Conservation (phyloP, 176 grass and related monocot species). For the Lolium rigidum region DNA sequence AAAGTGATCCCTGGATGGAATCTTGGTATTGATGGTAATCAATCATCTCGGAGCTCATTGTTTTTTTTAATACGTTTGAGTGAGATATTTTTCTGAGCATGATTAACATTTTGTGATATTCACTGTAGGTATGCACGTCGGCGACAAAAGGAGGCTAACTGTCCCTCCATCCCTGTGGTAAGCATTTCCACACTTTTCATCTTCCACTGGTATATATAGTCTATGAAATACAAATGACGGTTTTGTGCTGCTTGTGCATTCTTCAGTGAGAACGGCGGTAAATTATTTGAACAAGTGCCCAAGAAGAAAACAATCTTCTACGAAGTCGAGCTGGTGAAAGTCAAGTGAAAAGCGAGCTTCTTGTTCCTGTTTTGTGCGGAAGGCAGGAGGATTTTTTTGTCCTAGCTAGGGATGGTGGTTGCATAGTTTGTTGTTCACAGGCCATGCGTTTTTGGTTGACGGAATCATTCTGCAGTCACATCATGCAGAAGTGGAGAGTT, state of each 20-base stretch:
- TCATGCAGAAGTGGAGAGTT: background rate
- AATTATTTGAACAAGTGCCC: constrained; percentile 48
- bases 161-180: constrained; percentile 82
- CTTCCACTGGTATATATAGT: background rate
- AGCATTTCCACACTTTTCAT: background rate
- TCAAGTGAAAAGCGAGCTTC: constrained; percentile 35
- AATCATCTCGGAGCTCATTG: constrained; percentile 16
- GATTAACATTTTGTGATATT: background rate
- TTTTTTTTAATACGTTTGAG: background rate
- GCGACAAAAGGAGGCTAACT: constrained; percentile 66
- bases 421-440: background rate
- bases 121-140: constrained; percentile 77
- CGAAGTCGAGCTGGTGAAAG: constrained; percentile 74
- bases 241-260: constrained; percentile 11
- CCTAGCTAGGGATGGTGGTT: background rate
- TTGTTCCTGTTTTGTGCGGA: background rate
- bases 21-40: constrained; percentile 78
- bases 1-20: constrained; percentile 95
- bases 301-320: constrained; percentile 76
- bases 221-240: background rate
- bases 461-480: background rate
- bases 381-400: background rate
- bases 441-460: constrained; percentile 27
- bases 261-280: constrained; percentile 56
- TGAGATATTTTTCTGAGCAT: background rate